Evolutionary conservation across 2,329 filamentous ascomycete genomes (phyloP).

Genomic region (Coniella lustricola): DNA sequence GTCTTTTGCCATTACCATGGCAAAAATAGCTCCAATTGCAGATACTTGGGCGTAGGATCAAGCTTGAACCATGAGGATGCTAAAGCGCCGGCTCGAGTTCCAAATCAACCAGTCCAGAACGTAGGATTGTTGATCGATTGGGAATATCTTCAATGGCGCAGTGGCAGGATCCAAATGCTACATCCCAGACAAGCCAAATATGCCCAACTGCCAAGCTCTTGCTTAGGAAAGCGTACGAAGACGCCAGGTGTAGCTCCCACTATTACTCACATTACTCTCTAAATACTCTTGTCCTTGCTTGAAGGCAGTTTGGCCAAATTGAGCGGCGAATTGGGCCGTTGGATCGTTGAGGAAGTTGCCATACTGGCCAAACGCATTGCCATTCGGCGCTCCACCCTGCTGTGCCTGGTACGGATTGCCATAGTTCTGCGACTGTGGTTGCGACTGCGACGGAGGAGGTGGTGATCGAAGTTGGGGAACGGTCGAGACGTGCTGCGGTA

Average conservation of each 20-base stretch:
- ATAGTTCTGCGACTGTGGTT: constrained; percentile 58
- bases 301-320: constrained; percentile 87
- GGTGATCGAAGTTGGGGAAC: constrained; percentile 95
- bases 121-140: no score
- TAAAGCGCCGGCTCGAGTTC: no score
- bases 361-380: constrained; percentile 63
- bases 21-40: no score
- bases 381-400: constrained; percentile 41
- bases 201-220: background rate
- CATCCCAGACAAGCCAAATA: no score
- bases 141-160: no score
- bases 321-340: constrained; percentile 87
- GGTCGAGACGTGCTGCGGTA: constrained; percentile 96
- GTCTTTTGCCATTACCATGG: no score
- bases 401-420: constrained; percentile 69
- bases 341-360: constrained; percentile 94
- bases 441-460: constrained; percentile 66
- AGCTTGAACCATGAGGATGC: no score
- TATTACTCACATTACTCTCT: constrained; percentile 74
- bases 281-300: constrained; percentile 89
- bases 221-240: no score
- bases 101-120: no score
- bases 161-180: no score
- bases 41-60: no score
- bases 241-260: background rate